phyloP scores from a whole-genome alignment of 2,329 filamentous ascomycete species.

The Phoma sp. region DNA sequence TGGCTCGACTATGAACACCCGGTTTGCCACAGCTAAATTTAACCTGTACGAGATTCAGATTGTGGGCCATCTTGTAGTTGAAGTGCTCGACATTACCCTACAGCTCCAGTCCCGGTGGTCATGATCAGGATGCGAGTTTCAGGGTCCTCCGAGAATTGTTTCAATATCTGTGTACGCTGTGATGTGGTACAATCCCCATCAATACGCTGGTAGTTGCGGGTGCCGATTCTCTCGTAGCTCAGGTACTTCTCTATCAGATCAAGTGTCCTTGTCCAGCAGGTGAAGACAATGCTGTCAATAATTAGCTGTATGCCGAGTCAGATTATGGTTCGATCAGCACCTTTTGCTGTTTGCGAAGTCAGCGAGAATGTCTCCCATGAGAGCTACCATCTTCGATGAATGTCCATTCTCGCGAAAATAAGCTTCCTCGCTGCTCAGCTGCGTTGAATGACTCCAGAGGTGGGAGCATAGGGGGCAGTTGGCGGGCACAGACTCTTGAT shows the following conservation, averaged over 20 bases:
- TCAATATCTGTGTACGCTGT: conserved; percentile 48
- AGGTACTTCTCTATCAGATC: conserved; percentile 32
- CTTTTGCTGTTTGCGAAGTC: conserved; percentile 37
- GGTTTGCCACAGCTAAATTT: conserved; percentile 57
- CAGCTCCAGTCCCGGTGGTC: conserved; percentile 60
- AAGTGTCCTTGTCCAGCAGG: conserved; percentile 39
- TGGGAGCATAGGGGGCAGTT: conserved; percentile 34
- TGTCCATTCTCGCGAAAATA: conserved; percentile 40
- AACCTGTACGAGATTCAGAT: conserved; percentile 39
- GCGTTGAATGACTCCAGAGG: conserved; percentile 13
- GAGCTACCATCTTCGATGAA: conserved; percentile 45
- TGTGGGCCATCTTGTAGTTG: not conserved
- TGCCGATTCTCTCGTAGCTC: not conserved
- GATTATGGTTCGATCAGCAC: conserved; percentile 10
- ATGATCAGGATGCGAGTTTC: conserved; percentile 55
- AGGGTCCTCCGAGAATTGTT: conserved; percentile 43
- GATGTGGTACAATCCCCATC: conserved; percentile 52
- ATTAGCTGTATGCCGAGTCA: not conserved
- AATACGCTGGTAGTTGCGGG: conserved; percentile 46
- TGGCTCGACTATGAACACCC: conserved; percentile 59
- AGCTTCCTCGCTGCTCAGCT: conserved; percentile 18
- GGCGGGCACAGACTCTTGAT: conserved; percentile 6
- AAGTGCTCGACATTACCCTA: conserved; percentile 48
- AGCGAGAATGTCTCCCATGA: conserved; percentile 42
- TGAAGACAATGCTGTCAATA: conserved; percentile 39